Evolutionary conservation across 2,329 filamentous ascomycete genomes (phyloP), one percentile per base, ranked within the genome.

Genomic region (Claviceps lovelessii): DNA sequence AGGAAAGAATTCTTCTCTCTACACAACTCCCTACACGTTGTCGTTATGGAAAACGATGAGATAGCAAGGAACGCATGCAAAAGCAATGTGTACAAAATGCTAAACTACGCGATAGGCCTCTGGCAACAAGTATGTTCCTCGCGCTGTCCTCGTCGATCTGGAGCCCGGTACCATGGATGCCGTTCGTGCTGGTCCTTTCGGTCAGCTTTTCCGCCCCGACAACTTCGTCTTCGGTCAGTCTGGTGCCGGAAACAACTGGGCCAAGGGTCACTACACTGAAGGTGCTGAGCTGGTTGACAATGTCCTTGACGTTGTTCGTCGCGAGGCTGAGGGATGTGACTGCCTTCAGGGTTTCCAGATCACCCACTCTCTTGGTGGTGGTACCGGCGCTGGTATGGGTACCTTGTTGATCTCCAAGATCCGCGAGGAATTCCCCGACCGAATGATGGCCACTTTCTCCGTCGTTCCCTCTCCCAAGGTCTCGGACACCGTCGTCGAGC

Each of bases 301-400:
- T 69, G 91, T 98, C 65, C 84, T 98, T 65, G 91, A 97, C 72
- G 91, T 98, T 63, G 91, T 98, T 70, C 93, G 91, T 72, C 91
- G 91, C 68, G 91, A 98, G 81, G 90, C 93, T 64, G 91, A 98
- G 79, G 89, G 86, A 73, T 97, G 93, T 72, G 91, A 98, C 81
- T 95, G 89, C 81, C 90, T 98, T 61, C 91, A 98, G 79, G 91
- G 91, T 72, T 98, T 98, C 86, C 91, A 98, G 81, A 96, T 98
- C 79, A 98, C 93, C 71, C 91, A 97, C 86, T 97, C 93, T 53
- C 90, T 97, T 63, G 91, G 91, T 85, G 91, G 91, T 86, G 91
- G 91, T 84, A 97, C 91, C 68, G 91, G 91, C 89, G 91, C 91
- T 68, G 91, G 93, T 87, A 97, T 97, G 91, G 93, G 93, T 79